A percentile compares a stretch with the other conserved stretches of the same genome.
Conservation (phyloP, 495 filamentous ascomycete species). For the Neurospora intermedia region DNA sequence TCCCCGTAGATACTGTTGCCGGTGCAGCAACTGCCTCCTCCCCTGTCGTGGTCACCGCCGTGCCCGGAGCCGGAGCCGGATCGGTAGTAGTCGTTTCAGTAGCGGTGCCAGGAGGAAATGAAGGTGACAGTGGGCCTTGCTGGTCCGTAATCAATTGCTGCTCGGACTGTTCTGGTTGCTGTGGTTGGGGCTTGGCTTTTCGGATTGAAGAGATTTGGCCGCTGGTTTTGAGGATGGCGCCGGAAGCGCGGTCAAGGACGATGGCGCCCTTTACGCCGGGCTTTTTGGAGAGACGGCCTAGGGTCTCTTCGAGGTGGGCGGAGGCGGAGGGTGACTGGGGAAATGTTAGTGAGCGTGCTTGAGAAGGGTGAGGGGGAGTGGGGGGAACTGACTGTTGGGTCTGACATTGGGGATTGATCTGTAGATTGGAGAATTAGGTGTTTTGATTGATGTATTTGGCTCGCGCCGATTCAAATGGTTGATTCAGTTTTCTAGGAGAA, state of each 20-base stretch:
- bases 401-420: not conserved
- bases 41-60: slow-evolving; percentile 1
- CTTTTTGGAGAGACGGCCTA: slow-evolving; percentile 52
- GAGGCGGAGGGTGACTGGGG: slow-evolving; percentile 6
- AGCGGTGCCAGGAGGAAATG: not conserved
- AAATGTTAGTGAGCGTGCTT: not conserved
- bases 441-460: not conserved
- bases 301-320: slow-evolving; percentile 36
- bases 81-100: too few relatives aligned
- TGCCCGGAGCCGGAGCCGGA: not conserved
- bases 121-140: not conserved
- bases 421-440: not conserved
- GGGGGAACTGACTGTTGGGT: not conserved
- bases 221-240: slow-evolving; percentile 51
- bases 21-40: slow-evolving; percentile 4
- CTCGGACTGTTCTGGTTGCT: not conserved
- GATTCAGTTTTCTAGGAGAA: not conserved
- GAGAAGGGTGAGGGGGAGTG: not conserved
- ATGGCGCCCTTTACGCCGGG: slow-evolving; percentile 55
- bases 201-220: slow-evolving; percentile 42
- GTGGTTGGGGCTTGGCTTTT: slow-evolving; percentile 18
- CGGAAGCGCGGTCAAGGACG: slow-evolving; percentile 46
- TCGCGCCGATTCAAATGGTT: not conserved
- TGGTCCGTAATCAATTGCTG: not conserved
- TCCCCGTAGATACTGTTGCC: slow-evolving; percentile 1